Conservation (phyloP, 1,284 basidiomycete species). For the Malassezia psittaci region DNA sequence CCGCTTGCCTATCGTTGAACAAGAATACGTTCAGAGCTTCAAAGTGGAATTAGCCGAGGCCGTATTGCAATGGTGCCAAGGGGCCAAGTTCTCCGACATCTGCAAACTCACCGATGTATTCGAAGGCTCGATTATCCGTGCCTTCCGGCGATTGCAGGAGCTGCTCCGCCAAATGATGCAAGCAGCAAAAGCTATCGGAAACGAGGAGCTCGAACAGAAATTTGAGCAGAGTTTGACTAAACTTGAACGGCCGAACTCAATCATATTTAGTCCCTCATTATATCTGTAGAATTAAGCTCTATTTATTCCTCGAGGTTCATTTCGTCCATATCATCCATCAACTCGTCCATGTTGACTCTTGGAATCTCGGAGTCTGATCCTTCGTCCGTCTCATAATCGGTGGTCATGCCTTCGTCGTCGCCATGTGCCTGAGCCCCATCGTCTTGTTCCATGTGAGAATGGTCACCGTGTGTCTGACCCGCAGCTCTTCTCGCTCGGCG, state of each 20-base stretch:
- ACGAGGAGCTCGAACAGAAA: conserved; percentile 64
- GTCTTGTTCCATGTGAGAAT: conserved; percentile 53
- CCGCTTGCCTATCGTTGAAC: conserved; percentile 76
- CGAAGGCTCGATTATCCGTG: conserved; percentile 70
- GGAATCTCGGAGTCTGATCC: conserved; percentile 62
- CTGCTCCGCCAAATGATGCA: conserved; percentile 87
- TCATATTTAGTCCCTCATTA: conserved; percentile 40
- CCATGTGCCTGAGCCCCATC: conserved; percentile 31
- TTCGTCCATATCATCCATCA: conserved; percentile 78
- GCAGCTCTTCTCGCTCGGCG: conserved; percentile 48
- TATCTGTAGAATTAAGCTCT: conserved; percentile 11
- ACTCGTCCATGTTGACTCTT: conserved; percentile 61
- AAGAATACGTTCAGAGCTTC: conserved; percentile 90
- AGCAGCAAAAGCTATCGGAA: conserved; percentile 92
- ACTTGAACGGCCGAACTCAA: conserved; percentile 42
- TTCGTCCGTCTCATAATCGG: conserved; percentile 55
- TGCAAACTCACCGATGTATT: conserved; percentile 96
- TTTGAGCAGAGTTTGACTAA: conserved; percentile 32
- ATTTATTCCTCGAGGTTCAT: conserved; percentile 31
- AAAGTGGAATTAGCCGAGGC: conserved; percentile 98
- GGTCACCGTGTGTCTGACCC: conserved; percentile 46
- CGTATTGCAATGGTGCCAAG: conserved; percentile 92
- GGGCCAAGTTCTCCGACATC: conserved; percentile 89
- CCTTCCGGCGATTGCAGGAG: conserved; percentile 85
- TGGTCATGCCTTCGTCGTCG: conserved; percentile 39